A percentile compares a stretch with the other conserved stretches of the same genome.
These are phyloP conservation scores for Tetradesmus lagerheimii DNA, from an alignment of 139 green algal genomes.

Conservation along the genomic window DNA sequence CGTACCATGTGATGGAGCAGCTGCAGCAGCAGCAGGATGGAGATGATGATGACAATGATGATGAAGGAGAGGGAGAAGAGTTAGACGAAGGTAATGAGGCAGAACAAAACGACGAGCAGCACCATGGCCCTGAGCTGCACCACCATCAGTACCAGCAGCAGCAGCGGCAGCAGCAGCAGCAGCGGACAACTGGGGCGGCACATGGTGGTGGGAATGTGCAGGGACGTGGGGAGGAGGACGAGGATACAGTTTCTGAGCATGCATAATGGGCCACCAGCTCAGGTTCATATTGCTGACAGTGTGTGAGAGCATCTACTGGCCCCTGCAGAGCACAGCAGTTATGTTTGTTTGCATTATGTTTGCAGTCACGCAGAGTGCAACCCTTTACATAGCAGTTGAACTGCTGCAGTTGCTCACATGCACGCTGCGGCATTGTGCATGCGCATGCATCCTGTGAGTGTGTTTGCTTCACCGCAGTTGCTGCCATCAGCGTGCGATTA, in stretches of 20 bases:
- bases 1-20: neutral
- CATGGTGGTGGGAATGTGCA: neutral
- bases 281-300: no score
- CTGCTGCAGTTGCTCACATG: no score
- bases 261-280: neutral
- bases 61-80: neutral
- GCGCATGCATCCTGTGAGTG: no score
- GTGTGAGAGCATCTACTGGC: no score
- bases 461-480: no score
- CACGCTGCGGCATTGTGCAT: no score
- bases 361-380: no score
- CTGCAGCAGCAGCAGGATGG: constrained; percentile 12
- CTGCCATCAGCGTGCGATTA: no score
- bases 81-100: neutral
- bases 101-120: neutral
- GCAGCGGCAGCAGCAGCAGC: neutral
- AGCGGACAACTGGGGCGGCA: neutral
- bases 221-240: no score
- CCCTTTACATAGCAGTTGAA: no score
- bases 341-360: no score
- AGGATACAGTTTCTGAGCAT: neutral
- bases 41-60: neutral
- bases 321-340: no score
- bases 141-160: neutral
- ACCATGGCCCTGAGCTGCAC: neutral